A percentile compares a stretch with the other conserved stretches of the same genome.
Evolutionary conservation across 1,139 yeast species (phyloP).

Genomic region (Candida sojae): DNA sequence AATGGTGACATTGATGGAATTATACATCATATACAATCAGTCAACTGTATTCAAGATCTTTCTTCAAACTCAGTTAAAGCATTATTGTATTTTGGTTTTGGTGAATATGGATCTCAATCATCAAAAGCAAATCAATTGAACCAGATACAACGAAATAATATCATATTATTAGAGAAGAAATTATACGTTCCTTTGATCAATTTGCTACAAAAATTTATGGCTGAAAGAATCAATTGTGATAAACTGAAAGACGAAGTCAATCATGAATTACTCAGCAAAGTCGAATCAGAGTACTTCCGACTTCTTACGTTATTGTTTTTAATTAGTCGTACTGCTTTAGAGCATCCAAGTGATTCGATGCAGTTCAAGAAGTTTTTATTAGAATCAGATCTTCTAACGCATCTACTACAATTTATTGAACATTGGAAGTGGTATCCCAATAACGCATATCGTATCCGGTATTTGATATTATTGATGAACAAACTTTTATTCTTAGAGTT

Average conservation of each 20-base stretch:
- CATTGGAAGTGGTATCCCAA: slow-evolving; percentile 63
- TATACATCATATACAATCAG: slow-evolving; percentile 1
- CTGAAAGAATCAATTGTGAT: slow-evolving; percentile 16
- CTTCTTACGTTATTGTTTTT: slow-evolving; percentile 58
- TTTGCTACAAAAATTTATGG: slow-evolving; percentile 17
- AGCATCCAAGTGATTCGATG: slow-evolving; percentile 15
- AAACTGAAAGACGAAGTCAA: slow-evolving; percentile 1
- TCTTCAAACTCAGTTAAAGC: slow-evolving; percentile 10
- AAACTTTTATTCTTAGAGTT: slow-evolving; percentile 63
- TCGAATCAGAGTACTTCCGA: slow-evolving; percentile 27
- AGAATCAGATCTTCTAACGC: slow-evolving; percentile 38
- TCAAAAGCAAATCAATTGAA: slow-evolving; percentile 37
- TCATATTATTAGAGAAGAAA: slow-evolving; percentile 10
- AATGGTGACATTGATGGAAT: slow-evolving; percentile 3
- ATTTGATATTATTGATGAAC: slow-evolving; percentile 57
- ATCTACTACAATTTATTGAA: slow-evolving; percentile 56
- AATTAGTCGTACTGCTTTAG: slow-evolving; percentile 34
- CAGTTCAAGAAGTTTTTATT: slow-evolving; percentile 22
- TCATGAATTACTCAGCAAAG: slow-evolving; percentile 2
- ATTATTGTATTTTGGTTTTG: slow-evolving; percentile 42
- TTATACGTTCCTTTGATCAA: slow-evolving; percentile 15
- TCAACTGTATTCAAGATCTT: background rate
- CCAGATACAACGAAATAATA: slow-evolving; percentile 22
- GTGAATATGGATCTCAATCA: slow-evolving; percentile 34
- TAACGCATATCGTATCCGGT: slow-evolving; percentile 39